Conservation (phyloP, 176 grass and related monocot genomes). For the Typha latifolia region DNA sequence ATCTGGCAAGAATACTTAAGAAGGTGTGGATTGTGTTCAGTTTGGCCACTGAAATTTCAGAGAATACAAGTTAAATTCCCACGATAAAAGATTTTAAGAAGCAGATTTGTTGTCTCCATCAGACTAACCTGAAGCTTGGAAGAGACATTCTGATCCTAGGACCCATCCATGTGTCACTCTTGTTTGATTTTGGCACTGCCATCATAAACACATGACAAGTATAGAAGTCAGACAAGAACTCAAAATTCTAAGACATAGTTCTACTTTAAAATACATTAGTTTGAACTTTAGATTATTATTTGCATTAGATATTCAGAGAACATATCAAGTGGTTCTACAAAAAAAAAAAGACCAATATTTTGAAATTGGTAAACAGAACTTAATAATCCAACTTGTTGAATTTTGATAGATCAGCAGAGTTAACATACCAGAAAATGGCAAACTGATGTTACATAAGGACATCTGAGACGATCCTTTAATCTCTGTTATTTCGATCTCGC, state of each 20-base stretch:
- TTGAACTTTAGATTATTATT: background rate
- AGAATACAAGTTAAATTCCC: slow-evolving; percentile 14
- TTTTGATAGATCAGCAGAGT: background rate
- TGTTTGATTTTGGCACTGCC: slow-evolving; percentile 35
- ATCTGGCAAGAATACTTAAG: slow-evolving; percentile 86
- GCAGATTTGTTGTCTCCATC: background rate
- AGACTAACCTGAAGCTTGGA: slow-evolving; percentile 87
- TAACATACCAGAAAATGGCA: slow-evolving; percentile 58
- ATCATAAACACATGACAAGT: slow-evolving; percentile 5
- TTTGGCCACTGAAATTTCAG: slow-evolving; percentile 72
- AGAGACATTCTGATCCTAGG: slow-evolving; percentile 88
- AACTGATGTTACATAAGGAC: slow-evolving; percentile 62
- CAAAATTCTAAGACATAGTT: background rate
- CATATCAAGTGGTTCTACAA: background rate
- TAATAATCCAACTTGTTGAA: background rate
- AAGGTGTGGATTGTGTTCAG: slow-evolving; percentile 60
- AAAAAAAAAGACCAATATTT: background rate
- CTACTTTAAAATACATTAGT: background rate
- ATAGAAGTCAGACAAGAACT: slow-evolving; percentile 7
- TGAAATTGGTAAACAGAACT: no score
- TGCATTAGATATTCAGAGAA: background rate
- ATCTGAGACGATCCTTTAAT: slow-evolving; percentile 32
- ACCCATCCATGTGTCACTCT: slow-evolving; percentile 40
- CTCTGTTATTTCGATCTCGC: slow-evolving; percentile 50
- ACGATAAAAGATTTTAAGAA: background rate